These are phyloP conservation scores for Lactarius tabidus DNA, from an alignment of 768 basidiomycete genomes.

Conservation along the genomic window DNA sequence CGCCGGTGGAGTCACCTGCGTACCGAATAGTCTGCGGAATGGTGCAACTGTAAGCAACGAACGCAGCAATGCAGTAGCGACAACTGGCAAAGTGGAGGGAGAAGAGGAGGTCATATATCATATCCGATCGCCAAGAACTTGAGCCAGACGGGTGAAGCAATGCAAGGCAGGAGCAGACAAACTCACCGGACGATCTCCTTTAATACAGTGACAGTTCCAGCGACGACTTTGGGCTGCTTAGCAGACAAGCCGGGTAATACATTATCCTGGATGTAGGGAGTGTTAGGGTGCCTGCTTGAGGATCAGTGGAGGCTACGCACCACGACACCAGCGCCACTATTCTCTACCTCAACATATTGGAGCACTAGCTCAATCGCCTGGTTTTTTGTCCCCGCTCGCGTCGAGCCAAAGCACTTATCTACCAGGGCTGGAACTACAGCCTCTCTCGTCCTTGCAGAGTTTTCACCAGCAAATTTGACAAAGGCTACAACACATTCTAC, in stretches of 20 bases:
- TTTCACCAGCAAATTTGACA: slow-evolving; percentile 90
- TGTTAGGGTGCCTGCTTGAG: slow-evolving; percentile 13
- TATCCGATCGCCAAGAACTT: not conserved
- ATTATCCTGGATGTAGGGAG: slow-evolving; percentile 39
- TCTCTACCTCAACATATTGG: slow-evolving; percentile 93
- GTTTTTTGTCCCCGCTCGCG: slow-evolving; percentile 84
- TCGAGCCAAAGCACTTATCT: slow-evolving; percentile 92
- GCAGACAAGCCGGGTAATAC: slow-evolving; percentile 80
- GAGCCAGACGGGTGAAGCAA: not conserved
- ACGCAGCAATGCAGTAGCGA: not conserved
- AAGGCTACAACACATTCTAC: slow-evolving; percentile 83
- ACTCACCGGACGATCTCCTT: slow-evolving; percentile 83
- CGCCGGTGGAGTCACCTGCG: slow-evolving; percentile 64
- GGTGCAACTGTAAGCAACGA: not conserved
- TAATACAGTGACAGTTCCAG: slow-evolving; percentile 69
- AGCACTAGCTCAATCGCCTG: slow-evolving; percentile 82
- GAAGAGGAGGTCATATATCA: not conserved
- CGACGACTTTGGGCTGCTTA: slow-evolving; percentile 93
- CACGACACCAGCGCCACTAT: slow-evolving; percentile 79
- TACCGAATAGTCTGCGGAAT: slow-evolving; percentile 66
- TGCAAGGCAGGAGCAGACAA: not conserved
- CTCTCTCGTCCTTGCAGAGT: slow-evolving; percentile 73
- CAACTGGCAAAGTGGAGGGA: not conserved
- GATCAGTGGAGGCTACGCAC: slow-evolving; percentile 50
- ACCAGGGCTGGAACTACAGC: slow-evolving; percentile 86